These are phyloP conservation scores for Ophiostoma sp. DNA, from an alignment of 2,329 filamentous ascomycete genomes.

Conservation along the genomic window DNA sequence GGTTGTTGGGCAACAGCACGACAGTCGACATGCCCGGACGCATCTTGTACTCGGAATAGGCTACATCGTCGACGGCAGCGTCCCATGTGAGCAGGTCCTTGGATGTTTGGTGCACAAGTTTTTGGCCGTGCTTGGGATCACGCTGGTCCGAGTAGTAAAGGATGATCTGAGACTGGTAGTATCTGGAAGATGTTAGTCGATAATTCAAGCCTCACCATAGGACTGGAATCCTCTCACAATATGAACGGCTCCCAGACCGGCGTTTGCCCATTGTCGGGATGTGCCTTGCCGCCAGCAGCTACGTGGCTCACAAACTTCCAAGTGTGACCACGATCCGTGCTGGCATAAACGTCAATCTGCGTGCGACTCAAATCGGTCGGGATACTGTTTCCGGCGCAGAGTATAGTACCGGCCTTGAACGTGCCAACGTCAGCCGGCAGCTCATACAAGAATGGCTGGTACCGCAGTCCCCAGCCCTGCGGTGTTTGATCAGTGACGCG, in stretches of 20 bases:
- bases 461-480: constrained; percentile 65
- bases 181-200: neutral
- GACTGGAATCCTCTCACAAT: constrained; percentile 34
- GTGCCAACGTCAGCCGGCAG: constrained; percentile 58
- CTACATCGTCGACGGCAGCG: constrained; percentile 57
- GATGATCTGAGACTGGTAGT: constrained; percentile 60
- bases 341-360: constrained; percentile 69
- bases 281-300: constrained; percentile 62
- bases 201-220: too few relatives aligned
- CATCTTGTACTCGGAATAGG: constrained; percentile 60
- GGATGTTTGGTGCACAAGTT: constrained; percentile 64
- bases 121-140: constrained; percentile 65
- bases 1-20: constrained; percentile 56
- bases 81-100: constrained; percentile 63
- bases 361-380: constrained; percentile 58
- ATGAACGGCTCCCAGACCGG: constrained; percentile 75
- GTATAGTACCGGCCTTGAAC: constrained; percentile 62
- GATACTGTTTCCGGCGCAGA: constrained; percentile 62
- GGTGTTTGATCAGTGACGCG: constrained; percentile 60
- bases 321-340: constrained; percentile 57
- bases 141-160: constrained; percentile 74
- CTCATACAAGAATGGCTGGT: constrained; percentile 69
- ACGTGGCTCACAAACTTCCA: constrained; percentile 70
- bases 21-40: constrained; percentile 70
- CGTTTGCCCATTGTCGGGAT: constrained; percentile 63